phyloP scores from a whole-genome alignment of 1,139 yeast genomes.

The Yamadazyma jaroonii region DNA sequence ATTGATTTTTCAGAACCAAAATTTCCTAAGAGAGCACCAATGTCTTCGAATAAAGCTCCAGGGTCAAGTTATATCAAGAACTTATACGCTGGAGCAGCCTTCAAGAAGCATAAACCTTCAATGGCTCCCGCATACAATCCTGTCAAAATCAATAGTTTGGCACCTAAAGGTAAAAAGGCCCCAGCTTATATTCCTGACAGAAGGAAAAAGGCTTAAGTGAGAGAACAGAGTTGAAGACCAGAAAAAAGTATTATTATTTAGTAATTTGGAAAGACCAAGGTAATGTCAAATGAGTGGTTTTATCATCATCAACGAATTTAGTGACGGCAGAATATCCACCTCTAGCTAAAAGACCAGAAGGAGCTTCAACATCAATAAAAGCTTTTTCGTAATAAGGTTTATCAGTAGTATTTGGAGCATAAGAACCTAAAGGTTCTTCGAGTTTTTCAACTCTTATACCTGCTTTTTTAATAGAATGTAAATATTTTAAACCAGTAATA shows the following conservation, averaged over 20 bases:
- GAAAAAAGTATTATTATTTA: conserved; percentile 29
- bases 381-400: conserved; percentile 79
- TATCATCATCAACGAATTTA: conserved; percentile 87
- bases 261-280: conserved; percentile 87
- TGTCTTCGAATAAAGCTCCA: background rate
- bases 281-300: conserved; percentile 65
- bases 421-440: conserved; percentile 87
- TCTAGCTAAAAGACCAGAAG: conserved; percentile 84
- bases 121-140: conserved; percentile 5
- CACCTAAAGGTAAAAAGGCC: conserved; percentile 18
- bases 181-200: conserved; percentile 29
- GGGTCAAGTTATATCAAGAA: background rate
- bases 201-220: conserved; percentile 3
- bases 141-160: background rate
- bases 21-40: no score
- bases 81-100: background rate
- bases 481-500: conserved; percentile 84
- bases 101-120: conserved; percentile 2
- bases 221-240: background rate
- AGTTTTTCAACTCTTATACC: conserved; percentile 85
- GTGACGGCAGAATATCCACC: conserved; percentile 81
- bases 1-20: no score
- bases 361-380: conserved; percentile 88
- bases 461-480: conserved; percentile 80
- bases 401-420: conserved; percentile 83